phyloP scores from a whole-genome alignment of 2,329 filamentous ascomycete species.

The Xylariaceae sp. region DNA sequence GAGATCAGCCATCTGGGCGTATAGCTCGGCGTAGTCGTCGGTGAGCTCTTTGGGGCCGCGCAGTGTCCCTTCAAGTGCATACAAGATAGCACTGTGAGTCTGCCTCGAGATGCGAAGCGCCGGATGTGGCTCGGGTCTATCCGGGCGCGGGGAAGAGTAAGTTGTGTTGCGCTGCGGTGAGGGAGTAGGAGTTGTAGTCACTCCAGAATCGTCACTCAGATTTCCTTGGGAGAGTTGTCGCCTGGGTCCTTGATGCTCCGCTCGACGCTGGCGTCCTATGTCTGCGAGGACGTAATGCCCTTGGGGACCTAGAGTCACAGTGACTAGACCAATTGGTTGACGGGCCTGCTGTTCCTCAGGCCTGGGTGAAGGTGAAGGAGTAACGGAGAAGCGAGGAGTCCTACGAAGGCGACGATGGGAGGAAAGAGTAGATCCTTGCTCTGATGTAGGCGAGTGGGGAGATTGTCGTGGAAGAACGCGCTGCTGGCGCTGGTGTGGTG shows the following conservation, averaged over 20 bases:
- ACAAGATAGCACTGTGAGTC: constrained; percentile 89
- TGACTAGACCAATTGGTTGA: constrained; percentile 41
- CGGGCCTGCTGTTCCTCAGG: constrained; percentile 33
- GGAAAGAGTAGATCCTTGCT: constrained; percentile 49
- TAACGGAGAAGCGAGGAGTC: constrained; percentile 54
- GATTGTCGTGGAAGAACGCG: constrained; percentile 40
- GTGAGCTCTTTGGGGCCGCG: constrained; percentile 83
- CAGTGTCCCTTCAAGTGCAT: constrained; percentile 87
- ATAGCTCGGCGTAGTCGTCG: constrained; percentile 81
- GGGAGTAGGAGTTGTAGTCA: constrained; percentile 39
- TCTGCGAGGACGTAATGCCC: constrained; percentile 41
- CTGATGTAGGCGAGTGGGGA: constrained; percentile 35
- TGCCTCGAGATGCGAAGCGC: constrained; percentile 73
- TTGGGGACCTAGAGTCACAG: constrained; percentile 51
- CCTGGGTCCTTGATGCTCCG: constrained; percentile 31
- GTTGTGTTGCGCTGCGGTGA: constrained; percentile 32
- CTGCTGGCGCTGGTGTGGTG: constrained; percentile 48
- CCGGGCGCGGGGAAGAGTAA: constrained; percentile 36
- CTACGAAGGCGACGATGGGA: constrained; percentile 54
- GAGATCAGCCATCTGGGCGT: constrained; percentile 90
- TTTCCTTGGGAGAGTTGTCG: constrained; percentile 50
- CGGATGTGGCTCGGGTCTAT: constrained; percentile 47
- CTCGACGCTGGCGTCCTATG: constrained; percentile 35
- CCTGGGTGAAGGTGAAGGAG: constrained; percentile 47
- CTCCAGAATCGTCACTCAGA: constrained; percentile 47